Evolutionary conservation across 1,139 yeast genomes (phyloP), one percentile per base, ranked within the genome.

Genomic region (Geotrichum phurueaensis): DNA sequence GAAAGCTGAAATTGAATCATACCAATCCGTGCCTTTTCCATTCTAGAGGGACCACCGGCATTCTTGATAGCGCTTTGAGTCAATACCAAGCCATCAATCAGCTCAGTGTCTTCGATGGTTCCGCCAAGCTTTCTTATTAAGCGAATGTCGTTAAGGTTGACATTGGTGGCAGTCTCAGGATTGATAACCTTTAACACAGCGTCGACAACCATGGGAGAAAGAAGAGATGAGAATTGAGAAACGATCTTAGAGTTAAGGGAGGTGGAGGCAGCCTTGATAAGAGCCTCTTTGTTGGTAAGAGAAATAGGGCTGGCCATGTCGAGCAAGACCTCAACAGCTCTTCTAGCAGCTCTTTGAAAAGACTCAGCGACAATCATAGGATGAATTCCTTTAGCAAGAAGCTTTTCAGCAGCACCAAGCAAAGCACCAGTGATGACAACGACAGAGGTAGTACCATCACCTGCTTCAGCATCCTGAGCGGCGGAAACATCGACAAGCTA

Each of bases 381-480:
- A 74, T 94, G 99, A 67, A 94, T 90, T 12, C 98, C 98, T 72
- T 89, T 90, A 67, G 84, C 85, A 68, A 94, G 81, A 64, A 94
- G 79, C 72, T 87, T 85, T 69, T 95, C 99, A 59, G 98, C 96
- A 27, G 99, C 99, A 45, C 94, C 96, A 60, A 94, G 79, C 59
- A 94, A 78, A 7, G 97, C 94, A 36, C 99, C 99, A 3, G 98
- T 90, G 66, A 94, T 80, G 63, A 94, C 94, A 45, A 96, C 99
- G 48, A 94, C 99, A 1, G 97, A 86, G 0, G 99, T 94, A 52
- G 99, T 94, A 66, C 99, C 99, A 73, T 94, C 99, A 62, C 99
- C 99, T 25, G 99, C 98, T 74, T 92, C 99, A 45, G 92, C 87
- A 70, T 94, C 99, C 76, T 94, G 99, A 1, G 99, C 98, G 56